Evolutionary conservation across 1,284 basidiomycete species (phyloP).

Genomic region (Trichosporon sp.): DNA sequence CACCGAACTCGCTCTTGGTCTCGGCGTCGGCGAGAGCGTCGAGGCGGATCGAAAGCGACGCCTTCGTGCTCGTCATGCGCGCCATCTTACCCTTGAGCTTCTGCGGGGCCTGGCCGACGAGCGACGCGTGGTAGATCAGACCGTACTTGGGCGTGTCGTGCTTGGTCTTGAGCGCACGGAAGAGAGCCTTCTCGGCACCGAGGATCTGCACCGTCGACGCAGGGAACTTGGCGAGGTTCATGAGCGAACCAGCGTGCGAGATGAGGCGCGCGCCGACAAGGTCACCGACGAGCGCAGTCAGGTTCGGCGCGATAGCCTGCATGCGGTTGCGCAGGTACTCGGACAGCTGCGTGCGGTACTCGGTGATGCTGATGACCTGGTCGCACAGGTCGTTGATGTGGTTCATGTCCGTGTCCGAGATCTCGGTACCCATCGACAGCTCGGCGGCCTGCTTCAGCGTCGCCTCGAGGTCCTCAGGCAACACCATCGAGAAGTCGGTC

Average conservation of each 20-base stretch:
- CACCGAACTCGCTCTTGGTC: conserved; percentile 74
- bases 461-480: conserved; percentile 91
- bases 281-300: conserved; percentile 91
- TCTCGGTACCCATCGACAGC: conserved; percentile 98
- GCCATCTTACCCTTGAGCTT: conserved; percentile 99
- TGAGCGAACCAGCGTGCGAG: conserved; percentile 94
- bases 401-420: conserved; percentile 87
- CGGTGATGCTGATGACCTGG: conserved; percentile 92
- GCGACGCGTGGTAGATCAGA: conserved; percentile 91
- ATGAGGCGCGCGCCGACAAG: conserved; percentile 92
- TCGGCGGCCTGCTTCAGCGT: conserved; percentile 87
- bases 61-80: conserved; percentile 97
- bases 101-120: conserved; percentile 94
- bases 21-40: conserved; percentile 92
- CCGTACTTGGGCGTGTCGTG: conserved; percentile 98
- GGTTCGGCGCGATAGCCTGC: conserved; percentile 93
- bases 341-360: conserved; percentile 84
- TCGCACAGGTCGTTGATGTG: conserved; percentile 95
- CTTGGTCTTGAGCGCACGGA: conserved; percentile 97
- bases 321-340: conserved; percentile 94
- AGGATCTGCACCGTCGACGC: conserved; percentile 97
- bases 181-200: conserved; percentile 96
- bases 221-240: conserved; percentile 96
- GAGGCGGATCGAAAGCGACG: conserved; percentile 91
- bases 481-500: conserved; percentile 80